Evolutionary conservation across 495 filamentous ascomycete species (phyloP), one percentile per base, ranked within the genome.

Genomic region (Aspergillus nanangensis): DNA sequence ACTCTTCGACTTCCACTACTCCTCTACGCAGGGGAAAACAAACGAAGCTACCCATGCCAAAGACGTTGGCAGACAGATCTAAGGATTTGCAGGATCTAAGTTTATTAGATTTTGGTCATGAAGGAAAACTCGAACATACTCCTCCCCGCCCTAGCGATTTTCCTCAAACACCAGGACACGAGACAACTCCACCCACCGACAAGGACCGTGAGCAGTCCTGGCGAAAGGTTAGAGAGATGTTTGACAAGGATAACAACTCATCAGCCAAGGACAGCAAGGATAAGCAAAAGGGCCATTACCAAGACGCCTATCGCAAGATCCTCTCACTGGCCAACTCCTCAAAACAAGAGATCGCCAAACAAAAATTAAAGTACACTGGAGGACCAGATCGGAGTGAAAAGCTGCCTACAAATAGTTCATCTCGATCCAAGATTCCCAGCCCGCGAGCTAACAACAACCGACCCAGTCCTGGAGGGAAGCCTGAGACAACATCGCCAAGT

Each of bases 41-140:
- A 3, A 71, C 66, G 24, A 66, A 60, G 39, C 66, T 71, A 34
- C 68, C 68, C 0, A 33, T 68, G 4, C 57, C 63, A 1, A 70
- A 50, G 27, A 19, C 38, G 1, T 37, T 56, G 8, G 10, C 36
- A 5, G 61, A 65, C 5, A 62, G 47, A 14, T 43, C 25, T 13
- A 55, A 51, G 5, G 47, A 55, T 9, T 35, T 52, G 3, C 33
- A 17, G 14, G 39, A 53, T 8, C 21, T 39, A n/a, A 27, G 2
- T 4, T 22, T 24, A n/a, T 13, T 39, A 1, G 9, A 44, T n/a
- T 9, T 14, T n/a, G 4, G 13, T 15, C 20, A 31, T n/a, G 21
- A 48, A 10, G 48, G 52, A 33, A 39, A 35, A 19, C 43, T 31
- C 14, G 40, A 22, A 8, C 1, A 23, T 11, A 23, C 29, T 18